Base-by-base conservation (phyloP, 305 asterid genomes). In the Fraxinus sp. region DNA sequence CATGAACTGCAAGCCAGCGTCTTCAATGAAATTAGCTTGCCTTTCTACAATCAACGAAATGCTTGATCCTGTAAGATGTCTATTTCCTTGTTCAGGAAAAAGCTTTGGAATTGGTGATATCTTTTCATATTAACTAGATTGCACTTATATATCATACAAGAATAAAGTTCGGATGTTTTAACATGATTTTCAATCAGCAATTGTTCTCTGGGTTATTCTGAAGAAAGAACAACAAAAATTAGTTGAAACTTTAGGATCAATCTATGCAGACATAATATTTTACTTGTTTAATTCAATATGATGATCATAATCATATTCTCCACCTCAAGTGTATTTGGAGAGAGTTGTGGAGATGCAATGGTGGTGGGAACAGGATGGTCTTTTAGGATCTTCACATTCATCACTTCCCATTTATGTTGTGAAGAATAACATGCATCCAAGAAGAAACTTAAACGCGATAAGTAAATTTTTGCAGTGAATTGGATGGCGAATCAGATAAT, bases 11-110 rank as follows among this genome's bases (percentile, higher is more conserved):
- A 88, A 81, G 71, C 90, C 94, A 77, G 93, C 84, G 76, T 91
- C 97, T 80, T 85, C 91, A 46, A 78, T 90, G 89, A 95, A 92
- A 87, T 88, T 95, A 82, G 92, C 96, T 78, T 96, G 98, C 91
- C 89, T 96, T 90, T 87, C 92, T 89, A 97, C 94, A 78, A 70
- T 93, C 55, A 89, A 88, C 73, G 94, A 92, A 85, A 89, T 93
- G 94, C 89, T 93, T 26, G 84, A 86, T 87, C 96, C 96, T 85
- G 99, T 96, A 87, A 95, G 98, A 86, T 84, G 20, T 76, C 82
- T 77, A 52, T 80, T 57, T 68, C 83, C 22, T 11, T 46, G 55
- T 70, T 80, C 49, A 55, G 30, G 68, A 32, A 68, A 62, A 37
- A 55, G 46, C 64, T 64, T 37, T 81, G 70, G 37, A 73, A 77